Evolutionary conservation across 257 asterid genomes (phyloP).

Genomic region (Solanum microdontum): DNA sequence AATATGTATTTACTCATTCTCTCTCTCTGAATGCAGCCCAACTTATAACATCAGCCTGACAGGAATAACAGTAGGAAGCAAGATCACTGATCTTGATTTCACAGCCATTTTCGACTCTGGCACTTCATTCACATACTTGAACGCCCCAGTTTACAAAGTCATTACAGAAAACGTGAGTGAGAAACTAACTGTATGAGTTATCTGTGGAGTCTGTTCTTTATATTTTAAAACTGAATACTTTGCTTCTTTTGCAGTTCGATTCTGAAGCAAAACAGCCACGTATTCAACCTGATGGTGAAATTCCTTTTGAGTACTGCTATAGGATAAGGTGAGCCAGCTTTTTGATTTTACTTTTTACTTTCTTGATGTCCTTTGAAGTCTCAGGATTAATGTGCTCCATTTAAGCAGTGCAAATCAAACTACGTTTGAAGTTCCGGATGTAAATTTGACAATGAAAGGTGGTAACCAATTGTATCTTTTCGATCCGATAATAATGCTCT

Average conservation of each 20-base stretch:
- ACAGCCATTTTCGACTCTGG: slow-evolving; percentile 84
- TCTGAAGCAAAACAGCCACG: slow-evolving; percentile 49
- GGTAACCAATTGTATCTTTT: slow-evolving; percentile 39
- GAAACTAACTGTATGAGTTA: not conserved
- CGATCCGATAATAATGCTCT: slow-evolving; percentile 38
- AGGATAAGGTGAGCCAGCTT: slow-evolving; percentile 31
- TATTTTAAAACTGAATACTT: not conserved
- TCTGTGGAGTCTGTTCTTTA: not conserved
- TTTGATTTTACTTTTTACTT: not conserved
- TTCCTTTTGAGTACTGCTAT: slow-evolving; percentile 78
- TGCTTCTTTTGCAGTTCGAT: slow-evolving; percentile 44
- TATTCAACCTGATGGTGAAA: slow-evolving; percentile 24
- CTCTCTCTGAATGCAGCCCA: slow-evolving; percentile 34
- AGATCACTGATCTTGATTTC: slow-evolving; percentile 39
- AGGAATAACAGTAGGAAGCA: slow-evolving; percentile 47
- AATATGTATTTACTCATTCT: not conserved
- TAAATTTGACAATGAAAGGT: slow-evolving; percentile 81
- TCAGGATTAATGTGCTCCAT: slow-evolving; percentile 4
- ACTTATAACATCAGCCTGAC: slow-evolving; percentile 71
- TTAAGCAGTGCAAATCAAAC: slow-evolving; percentile 49
- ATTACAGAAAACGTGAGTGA: slow-evolving; percentile 51
- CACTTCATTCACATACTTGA: slow-evolving; percentile 84
- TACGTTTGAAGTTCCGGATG: slow-evolving; percentile 26
- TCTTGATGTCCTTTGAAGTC: not conserved
- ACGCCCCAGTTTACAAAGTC: slow-evolving; percentile 64